Evolutionary conservation across 148 eudicot species (phyloP), one percentile per base, ranked within the genome.

Genomic region (Heliosperma pusillum): DNA sequence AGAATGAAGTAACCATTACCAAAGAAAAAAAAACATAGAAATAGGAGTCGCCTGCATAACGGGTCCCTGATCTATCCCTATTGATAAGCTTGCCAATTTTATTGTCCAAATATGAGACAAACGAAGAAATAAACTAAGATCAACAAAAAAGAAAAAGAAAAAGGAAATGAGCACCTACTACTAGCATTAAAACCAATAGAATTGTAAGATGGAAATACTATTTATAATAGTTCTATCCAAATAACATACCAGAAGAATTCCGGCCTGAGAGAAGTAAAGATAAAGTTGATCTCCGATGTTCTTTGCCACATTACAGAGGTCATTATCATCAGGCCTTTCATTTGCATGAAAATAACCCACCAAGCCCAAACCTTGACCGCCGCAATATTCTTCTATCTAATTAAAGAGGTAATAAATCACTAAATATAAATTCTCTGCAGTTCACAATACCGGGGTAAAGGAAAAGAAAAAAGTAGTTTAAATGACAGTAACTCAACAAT

Each of bases 341-440:
- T 93, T 93, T 45, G 97, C 97, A 36, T 93, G 97, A 83, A 91
- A 93, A 65, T 94, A 94, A 42, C 97, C 98, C 63, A 94, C 97
- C 75, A 91, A 75, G 79, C 87, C 86, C 91, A 91, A 80, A 27
- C 93, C 97, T 77, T 90, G 87, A 76, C 82, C 81, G 20, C 84
- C 78, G 79, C 90, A 94, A 80, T 88, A 77, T 82, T 94, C 97
- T 82, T 91, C 97, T 75, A 91, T 89, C 97, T 94, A 73, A 65
- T 64, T 25, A 57, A 71, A 29, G 10, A n/a, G 59, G 56, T 16
- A 50, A 57, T 20, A 21, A 12, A 40, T 72, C 63, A 24, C 42
- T 21, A 40, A 71, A 57, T 50, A 72, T 30, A 5, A 30, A 27
- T 47, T 47, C 53, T 10, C 11, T 47, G 16, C n/a, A 63, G 26